A percentile compares a stretch with the other conserved stretches of the same genome.
These are phyloP conservation scores for Aspergillus sp. DNA, from an alignment of 2,329 filamentous ascomycete species.

Conservation along the genomic window DNA sequence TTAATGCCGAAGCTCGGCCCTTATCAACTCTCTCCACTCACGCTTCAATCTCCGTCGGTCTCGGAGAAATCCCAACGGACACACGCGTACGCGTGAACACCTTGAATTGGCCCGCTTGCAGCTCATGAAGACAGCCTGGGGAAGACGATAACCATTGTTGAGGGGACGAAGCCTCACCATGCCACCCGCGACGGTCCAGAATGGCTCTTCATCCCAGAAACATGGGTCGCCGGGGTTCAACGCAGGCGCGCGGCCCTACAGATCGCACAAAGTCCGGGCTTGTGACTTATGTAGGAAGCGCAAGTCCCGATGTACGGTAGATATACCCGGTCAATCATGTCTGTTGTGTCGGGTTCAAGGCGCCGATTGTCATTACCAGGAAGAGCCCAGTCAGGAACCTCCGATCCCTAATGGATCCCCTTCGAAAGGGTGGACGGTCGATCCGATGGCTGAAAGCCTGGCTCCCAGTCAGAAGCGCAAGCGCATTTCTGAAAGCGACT, in stretches of 20 bases:
- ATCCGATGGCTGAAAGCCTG: constrained; percentile 23
- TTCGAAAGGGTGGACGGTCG: constrained; percentile 28
- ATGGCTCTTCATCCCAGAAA: constrained; percentile 31
- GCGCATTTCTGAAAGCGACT: constrained; percentile 29
- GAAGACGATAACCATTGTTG: neutral
- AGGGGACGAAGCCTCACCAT: constrained; percentile 25
- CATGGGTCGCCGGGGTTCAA: constrained; percentile 38
- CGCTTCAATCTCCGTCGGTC: neutral
- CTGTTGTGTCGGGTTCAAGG: constrained; percentile 59
- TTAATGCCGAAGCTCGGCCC: neutral
- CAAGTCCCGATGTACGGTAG: constrained; percentile 62
- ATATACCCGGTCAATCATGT: constrained; percentile 53
- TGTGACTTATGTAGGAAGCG: constrained; percentile 61
- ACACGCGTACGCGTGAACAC: neutral
- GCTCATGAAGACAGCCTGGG: neutral
- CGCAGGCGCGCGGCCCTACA: constrained; percentile 54
- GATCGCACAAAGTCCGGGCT: constrained; percentile 62
- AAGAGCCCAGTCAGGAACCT: constrained; percentile 31
- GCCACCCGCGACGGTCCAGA: constrained; percentile 31
- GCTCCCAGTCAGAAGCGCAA: constrained; percentile 37
- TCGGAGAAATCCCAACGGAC: neutral
- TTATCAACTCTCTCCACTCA: neutral
- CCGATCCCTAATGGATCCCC: constrained; percentile 26
- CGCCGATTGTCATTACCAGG: constrained; percentile 57
- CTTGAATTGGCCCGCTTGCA: neutral